Evolutionary conservation across 345 rosid species (phyloP).

Genomic region (Citrus glauca): DNA sequence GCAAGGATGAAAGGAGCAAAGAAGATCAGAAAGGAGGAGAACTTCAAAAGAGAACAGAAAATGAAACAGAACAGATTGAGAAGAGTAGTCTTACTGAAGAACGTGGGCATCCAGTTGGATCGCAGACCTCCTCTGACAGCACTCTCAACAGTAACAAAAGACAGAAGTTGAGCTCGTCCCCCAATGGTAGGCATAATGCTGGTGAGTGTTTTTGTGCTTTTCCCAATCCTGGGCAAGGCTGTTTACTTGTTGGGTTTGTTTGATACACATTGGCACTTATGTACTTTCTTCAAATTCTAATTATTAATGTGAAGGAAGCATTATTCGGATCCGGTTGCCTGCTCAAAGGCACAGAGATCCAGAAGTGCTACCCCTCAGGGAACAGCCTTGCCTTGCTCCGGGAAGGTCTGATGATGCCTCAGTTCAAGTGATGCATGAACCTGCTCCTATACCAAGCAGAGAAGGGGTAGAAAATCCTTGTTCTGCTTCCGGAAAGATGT

Average conservation of each 20-base stretch:
- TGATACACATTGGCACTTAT: slow-evolving; percentile 44
- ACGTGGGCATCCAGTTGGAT: slow-evolving; percentile 43
- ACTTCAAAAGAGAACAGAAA: slow-evolving; percentile 23
- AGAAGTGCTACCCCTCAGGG: slow-evolving; percentile 40
- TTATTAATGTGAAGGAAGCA: slow-evolving; percentile 62
- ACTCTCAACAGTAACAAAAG: slow-evolving; percentile 41
- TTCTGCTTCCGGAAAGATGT: slow-evolving; percentile 19
- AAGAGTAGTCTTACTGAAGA: slow-evolving; percentile 68
- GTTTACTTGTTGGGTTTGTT: slow-evolving; percentile 55
- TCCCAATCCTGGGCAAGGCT: slow-evolving; percentile 48
- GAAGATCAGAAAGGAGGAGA: slow-evolving; percentile 31
- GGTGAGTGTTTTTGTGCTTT: slow-evolving; percentile 60
- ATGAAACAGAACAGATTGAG: slow-evolving; percentile 37
- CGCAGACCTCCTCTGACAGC: slow-evolving; percentile 38
- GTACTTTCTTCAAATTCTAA: slow-evolving; percentile 43
- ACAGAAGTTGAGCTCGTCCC: slow-evolving; percentile 31
- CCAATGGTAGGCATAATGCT: slow-evolving; percentile 40
- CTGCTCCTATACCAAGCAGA: slow-evolving; percentile 19
- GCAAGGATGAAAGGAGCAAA: slow-evolving; percentile 22
- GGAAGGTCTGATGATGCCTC: slow-evolving; percentile 14
- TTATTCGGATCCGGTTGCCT: slow-evolving; percentile 69
- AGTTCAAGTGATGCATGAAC: slow-evolving; percentile 8
- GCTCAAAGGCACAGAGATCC: slow-evolving; percentile 52
- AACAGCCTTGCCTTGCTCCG: slow-evolving; percentile 35
- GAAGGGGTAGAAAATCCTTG: slow-evolving; percentile 25